A percentile compares a stretch with the other conserved stretches of the same genome.
Evolutionary conservation across 2,329 filamentous ascomycete species (phyloP).

Genomic region (Drechslerella dactyloides): DNA sequence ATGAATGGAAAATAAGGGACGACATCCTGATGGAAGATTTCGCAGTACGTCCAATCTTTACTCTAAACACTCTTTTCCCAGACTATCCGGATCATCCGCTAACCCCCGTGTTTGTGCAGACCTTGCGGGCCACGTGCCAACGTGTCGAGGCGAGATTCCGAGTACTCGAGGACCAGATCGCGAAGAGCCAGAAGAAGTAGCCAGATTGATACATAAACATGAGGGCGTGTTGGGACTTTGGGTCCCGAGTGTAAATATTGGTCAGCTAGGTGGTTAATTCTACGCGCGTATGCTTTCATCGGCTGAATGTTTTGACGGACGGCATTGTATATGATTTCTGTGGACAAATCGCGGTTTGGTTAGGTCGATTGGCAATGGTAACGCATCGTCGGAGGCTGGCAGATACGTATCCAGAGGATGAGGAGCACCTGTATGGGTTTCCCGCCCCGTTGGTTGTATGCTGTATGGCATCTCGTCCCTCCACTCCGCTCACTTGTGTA

Average conservation of each 20-base stretch:
- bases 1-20: slow-evolving; percentile 48
- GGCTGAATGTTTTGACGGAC: too few relatives aligned
- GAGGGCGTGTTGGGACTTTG: not conserved
- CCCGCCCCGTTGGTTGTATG: too few relatives aligned
- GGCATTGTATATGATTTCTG: too few relatives aligned
- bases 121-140: slow-evolving; percentile 40
- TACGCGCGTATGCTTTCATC: too few relatives aligned
- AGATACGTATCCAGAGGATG: too few relatives aligned
- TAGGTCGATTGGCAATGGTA: too few relatives aligned
- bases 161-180: slow-evolving; percentile 45
- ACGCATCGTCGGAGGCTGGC: too few relatives aligned
- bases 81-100: not conserved
- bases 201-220: too few relatives aligned
- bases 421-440: too few relatives aligned
- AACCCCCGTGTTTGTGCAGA: slow-evolving; percentile 9
- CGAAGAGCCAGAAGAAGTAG: slow-evolving; percentile 45
- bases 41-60: slow-evolving; percentile 25
- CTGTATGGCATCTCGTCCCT: too few relatives aligned
- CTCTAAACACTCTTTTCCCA: not conserved
- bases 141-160: slow-evolving; percentile 48
- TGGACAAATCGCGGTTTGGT: too few relatives aligned
- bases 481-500: slow-evolving; percentile 7
- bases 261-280: not conserved
- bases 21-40: slow-evolving; percentile 51
- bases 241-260: slow-evolving; percentile 6